Base-by-base conservation (phyloP, 768 basidiomycete genomes). In the Lepiota venenata region DNA sequence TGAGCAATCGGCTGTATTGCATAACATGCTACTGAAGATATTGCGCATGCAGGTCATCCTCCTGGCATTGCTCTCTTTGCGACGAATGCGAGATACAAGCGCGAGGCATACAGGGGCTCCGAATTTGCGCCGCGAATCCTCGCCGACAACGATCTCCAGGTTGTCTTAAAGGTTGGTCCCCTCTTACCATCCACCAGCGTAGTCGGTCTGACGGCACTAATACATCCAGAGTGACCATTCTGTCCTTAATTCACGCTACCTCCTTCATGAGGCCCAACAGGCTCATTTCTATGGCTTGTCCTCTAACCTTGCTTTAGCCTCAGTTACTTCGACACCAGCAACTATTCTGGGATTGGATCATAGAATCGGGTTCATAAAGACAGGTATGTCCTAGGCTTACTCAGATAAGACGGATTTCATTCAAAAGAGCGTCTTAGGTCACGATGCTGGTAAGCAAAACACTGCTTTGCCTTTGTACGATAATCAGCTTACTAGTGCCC, bases 21-120 rank as follows among this genome's bases (percentile, higher is more conserved):
- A 27, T 8, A 44, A 11, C 5, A 11, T 43, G 14, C 5, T 32
- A 38, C 60, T 16, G 43, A 29, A 18, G 39, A 29, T 32, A 35
- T 25, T 37, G 4, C 25, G 48, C 39, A 12, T 25, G 2, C 50
- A 76, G 88, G 86, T 1, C 75, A 74, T 14, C 71, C 85, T 4
- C 91, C 91, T 2, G 82, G 85, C 2, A 73, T 90, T 18, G 90
- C 90, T 0, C 73, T 93, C 16, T 93, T 93, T 64, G 83, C 88
- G 4, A 74, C 71, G 20, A 74, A 74, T 61, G 69, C 70, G 6
- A 68, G 77, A 39, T 81, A 81, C 64, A 93, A 93, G 69, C 81
- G 86, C 5, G 92, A 95, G 64, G 80, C 89, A 0, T 93, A 86
- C 63, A 74, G 88, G 36, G 87, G 84, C 4, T 86, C 87, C 1